Percentiles rank a stretch among this genome's conserved stretches.
Conservation (phyloP, 2,329 filamentous ascomycete genomes). For the Salinomyces thailandicus region DNA sequence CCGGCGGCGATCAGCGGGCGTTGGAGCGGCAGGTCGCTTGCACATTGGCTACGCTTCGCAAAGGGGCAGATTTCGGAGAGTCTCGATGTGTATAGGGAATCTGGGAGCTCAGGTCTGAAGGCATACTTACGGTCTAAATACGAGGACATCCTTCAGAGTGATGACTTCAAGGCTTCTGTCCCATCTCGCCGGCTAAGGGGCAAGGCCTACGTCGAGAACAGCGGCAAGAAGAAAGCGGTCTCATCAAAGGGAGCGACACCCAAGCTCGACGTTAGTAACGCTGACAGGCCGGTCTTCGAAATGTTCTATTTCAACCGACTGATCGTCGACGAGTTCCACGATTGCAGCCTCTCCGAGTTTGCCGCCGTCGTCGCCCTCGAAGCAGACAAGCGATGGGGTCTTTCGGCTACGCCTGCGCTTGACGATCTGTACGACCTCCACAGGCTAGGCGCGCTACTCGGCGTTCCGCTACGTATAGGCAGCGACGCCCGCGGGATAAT, state of each 20-base stretch:
- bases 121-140: slow-evolving; percentile 16
- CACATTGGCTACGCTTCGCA: slow-evolving; percentile 44
- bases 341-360: slow-evolving; percentile 37
- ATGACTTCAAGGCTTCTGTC: slow-evolving; percentile 28
- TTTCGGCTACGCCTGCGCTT: slow-evolving; percentile 53
- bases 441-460: slow-evolving; percentile 46
- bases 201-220: slow-evolving; percentile 13
- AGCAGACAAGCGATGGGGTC: slow-evolving; percentile 47
- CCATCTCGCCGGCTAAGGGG: slow-evolving; percentile 29
- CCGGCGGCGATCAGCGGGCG: slow-evolving; percentile 26
- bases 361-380: slow-evolving; percentile 36
- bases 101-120: slow-evolving; percentile 25
- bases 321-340: slow-evolving; percentile 56
- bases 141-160: slow-evolving; percentile 21
- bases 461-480: slow-evolving; percentile 45
- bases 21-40: slow-evolving; percentile 44
- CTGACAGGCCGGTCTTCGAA: slow-evolving; percentile 37
- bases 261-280: slow-evolving; percentile 6
- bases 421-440: slow-evolving; percentile 50
- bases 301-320: slow-evolving; percentile 51
- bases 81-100: slow-evolving; percentile 26
- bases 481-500: slow-evolving; percentile 37
- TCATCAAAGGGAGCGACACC: slow-evolving; percentile 5
- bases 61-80: slow-evolving; percentile 32
- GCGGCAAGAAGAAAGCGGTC: slow-evolving; percentile 8